Evolutionary conservation across 306 rosid genomes (phyloP), one percentile per base, ranked within the genome.

Genomic region (Rosa rugosa): DNA sequence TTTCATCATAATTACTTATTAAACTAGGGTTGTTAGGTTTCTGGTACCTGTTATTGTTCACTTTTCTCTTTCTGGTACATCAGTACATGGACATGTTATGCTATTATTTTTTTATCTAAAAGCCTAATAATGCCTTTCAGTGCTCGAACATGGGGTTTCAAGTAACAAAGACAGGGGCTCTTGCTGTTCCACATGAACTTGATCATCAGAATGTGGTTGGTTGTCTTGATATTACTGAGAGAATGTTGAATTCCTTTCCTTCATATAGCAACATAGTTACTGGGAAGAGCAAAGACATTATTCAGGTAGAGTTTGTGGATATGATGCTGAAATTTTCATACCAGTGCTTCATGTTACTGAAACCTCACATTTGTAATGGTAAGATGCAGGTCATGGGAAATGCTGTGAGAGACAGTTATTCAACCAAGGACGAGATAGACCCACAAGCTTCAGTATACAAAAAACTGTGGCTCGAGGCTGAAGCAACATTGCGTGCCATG

Each of bases 381-480:
- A 34, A 66, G 81, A 64, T 82, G 81, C 91, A 84, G 88, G 78
- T 80, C 83, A 80, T 83, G 50, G 73, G 87, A 70, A 82, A 77
- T 42, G 47, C 76, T 23, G 82, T 77, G 53, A 82, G 85, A 60
- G 90, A 66, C 80, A 85, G 23, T 57, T 81, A 69, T 50, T 80
- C 75, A 69, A 25, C 62, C 23, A 87, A 77, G 62, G 89, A 85
- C 49, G 86, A 88, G 53, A 57, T 88, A 75, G 83, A 77, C 16
- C 90, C 88, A 12, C 82, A 88, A 75, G 86, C 89, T 57, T 67
- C 49, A 22, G 46, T 89, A 59, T 86, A 82, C 74, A 73, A 78
- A 77, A 88, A 86, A 3, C 78, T 91, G 54, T 89, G 97, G 97
- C 87, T 86, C 51, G 86, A 91, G 71, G 83, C 93, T 40, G 93